phyloP scores from a whole-genome alignment of 2,329 filamentous ascomycete species.

The Cryoendolithus antarcticus region DNA sequence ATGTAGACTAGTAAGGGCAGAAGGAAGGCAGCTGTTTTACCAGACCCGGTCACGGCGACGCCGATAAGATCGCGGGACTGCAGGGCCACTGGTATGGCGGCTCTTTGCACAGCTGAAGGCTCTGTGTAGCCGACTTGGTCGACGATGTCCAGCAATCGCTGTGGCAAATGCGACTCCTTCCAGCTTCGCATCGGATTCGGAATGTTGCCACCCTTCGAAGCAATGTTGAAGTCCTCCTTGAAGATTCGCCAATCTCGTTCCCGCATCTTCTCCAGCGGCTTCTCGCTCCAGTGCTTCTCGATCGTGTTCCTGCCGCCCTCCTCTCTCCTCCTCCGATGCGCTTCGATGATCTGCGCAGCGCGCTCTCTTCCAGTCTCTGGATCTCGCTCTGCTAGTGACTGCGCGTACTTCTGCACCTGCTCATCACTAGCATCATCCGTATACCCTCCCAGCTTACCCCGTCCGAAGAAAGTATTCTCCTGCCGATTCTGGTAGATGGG shows the following conservation, averaged over 20 bases:
- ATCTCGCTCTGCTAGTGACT: constrained; percentile 63
- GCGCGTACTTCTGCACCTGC: constrained; percentile 44
- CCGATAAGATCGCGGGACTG: constrained; percentile 93
- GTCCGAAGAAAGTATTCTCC: constrained; percentile 57
- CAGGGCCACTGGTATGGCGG: constrained; percentile 87
- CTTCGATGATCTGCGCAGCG: constrained; percentile 70
- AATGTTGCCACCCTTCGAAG: constrained; percentile 36
- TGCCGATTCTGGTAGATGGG: constrained; percentile 61
- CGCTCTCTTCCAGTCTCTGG: constrained; percentile 61
- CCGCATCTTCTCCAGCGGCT: constrained; percentile 83
- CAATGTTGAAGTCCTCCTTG: constrained; percentile 97
- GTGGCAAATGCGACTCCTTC: constrained; percentile 72
- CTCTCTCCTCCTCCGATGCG: constrained; percentile 66
- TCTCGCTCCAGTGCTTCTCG: constrained; percentile 93
- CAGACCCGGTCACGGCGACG: constrained; percentile 94
- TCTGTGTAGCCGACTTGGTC: constrained; percentile 80
- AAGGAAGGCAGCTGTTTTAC: constrained; percentile 93
- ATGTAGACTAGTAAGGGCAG: constrained; percentile 91
- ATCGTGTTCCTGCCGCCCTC: constrained; percentile 59
- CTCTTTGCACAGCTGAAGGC: constrained; percentile 81
- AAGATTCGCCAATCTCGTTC: constrained; percentile 98
- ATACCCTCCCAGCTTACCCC: constrained; percentile 56
- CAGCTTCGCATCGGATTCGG: constrained; percentile 95
- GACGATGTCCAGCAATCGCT: constrained; percentile 67
- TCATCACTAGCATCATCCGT: constrained; percentile 45